Base-by-base conservation (phyloP, 169 alveolate species). In the Cryptosporidium viatorum region DNA sequence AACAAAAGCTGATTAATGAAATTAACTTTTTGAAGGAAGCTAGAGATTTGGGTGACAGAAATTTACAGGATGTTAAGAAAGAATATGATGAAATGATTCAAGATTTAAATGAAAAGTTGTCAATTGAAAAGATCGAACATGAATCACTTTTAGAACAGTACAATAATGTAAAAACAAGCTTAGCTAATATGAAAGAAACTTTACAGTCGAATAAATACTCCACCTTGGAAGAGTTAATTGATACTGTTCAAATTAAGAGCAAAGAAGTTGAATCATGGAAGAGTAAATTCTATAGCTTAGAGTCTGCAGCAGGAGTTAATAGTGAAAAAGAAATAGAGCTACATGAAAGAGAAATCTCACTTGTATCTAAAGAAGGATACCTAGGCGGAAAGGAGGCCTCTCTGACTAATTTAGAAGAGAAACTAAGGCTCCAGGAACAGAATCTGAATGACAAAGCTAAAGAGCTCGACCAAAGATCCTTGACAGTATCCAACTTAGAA, bases 381-480 rank as follows among this genome's bases (percentile, higher is more conserved):
- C 16, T 80, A 21, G 58, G 16, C 12, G 67, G 67, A 8, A 60
- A 43, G 50, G 89, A 80, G n/a, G 85, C 48, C 0, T 31, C 62
- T 10, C 52, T 73, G 29, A 18, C 62, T 35, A 35, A 71, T 71
- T 9, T 71, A 5, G 68, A 71, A 59, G 85, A 71, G 5, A 71
- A 50, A n/a, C 68, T 73, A 9, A 73, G 29, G 68, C 45, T 14
- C 18, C 86, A 33, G 45, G 85, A 71, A 8, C 33, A 48, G 16
- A 73, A 18, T n/a, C 37, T 73, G 23, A 33, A 52, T 23, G 68
- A 33, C 31, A 73, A 43, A 55, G 59, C 68, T 26, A 73, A 37
- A 33, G 86, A 73, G 39, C 86, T 73, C 35, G 86, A 73, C 29
- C 51, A 58, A 9, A 73, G 86, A 73, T 39, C 86, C 31, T 31